Evolutionary conservation across 495 filamentous ascomycete species (phyloP).

Genomic region (Aspergillus haitiensis): DNA sequence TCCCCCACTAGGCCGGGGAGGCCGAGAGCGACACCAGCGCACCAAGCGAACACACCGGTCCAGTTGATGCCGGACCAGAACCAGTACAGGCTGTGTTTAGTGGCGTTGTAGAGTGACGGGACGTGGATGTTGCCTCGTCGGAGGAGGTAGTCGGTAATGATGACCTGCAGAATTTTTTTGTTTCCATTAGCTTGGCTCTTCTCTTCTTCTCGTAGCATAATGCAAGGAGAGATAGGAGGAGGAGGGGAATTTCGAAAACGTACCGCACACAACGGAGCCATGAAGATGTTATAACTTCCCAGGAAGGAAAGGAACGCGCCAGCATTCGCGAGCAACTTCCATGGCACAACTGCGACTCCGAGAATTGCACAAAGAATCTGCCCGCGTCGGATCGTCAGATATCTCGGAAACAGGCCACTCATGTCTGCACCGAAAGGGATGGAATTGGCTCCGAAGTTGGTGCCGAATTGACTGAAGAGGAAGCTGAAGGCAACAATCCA

Average conservation of each 20-base stretch:
- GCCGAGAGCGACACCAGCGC: conserved; percentile 6
- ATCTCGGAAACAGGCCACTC: conserved; percentile 8
- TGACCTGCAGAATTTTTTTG: neutral
- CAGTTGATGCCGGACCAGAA: conserved; percentile 15
- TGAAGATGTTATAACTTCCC: conserved; percentile 20
- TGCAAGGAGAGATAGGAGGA: no score
- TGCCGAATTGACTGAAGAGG: conserved; percentile 13
- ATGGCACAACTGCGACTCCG: conserved; percentile 10
- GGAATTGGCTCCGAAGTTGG: conserved; percentile 13
- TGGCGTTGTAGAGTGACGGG: conserved; percentile 5
- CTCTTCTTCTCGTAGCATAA: neutral
- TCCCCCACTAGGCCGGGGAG: conserved; percentile 13
- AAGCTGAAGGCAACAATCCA: conserved; percentile 15
- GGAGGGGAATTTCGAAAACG: no score
- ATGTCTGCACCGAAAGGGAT: conserved; percentile 17
- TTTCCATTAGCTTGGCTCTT: neutral
- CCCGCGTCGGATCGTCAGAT: conserved; percentile 16
- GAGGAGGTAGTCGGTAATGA: conserved; percentile 12
- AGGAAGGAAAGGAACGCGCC: conserved; percentile 12
- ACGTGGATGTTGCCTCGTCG: conserved; percentile 19
- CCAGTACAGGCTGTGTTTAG: conserved; percentile 8
- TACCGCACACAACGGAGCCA: conserved; percentile 19
- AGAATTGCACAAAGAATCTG: conserved; percentile 17
- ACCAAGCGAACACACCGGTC: conserved; percentile 10
- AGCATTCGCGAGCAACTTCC: conserved; percentile 15